These are phyloP conservation scores for Cercospora citrullina DNA, from an alignment of 2,329 filamentous ascomycete genomes.

Conservation along the genomic window DNA sequence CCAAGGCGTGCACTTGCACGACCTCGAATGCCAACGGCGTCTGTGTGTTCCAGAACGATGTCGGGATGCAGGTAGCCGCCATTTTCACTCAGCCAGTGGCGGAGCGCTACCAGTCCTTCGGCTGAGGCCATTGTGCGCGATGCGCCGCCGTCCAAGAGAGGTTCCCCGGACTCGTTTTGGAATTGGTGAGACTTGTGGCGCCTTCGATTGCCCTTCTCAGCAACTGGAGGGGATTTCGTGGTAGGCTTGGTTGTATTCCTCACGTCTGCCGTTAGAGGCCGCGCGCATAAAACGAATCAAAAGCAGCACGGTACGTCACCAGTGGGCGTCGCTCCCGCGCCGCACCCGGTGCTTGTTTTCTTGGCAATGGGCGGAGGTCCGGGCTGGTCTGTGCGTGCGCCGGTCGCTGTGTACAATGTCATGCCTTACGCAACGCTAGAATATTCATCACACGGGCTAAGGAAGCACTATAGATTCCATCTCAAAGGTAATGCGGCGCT, in stretches of 20 bases:
- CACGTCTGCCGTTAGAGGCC: constrained; percentile 2
- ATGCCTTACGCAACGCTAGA: neutral
- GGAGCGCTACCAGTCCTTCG: constrained; percentile 27
- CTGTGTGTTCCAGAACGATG: constrained; percentile 30
- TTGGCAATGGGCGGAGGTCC: neutral
- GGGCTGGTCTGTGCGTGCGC: neutral
- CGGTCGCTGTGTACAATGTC: too few relatives aligned
- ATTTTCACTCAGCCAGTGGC: constrained; percentile 36
- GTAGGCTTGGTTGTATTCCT: constrained; percentile 3
- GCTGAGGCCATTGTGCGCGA: constrained; percentile 12
- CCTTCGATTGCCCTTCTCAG: neutral
- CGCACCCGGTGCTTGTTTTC: neutral
- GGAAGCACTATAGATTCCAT: neutral
- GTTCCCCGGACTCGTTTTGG: neutral
- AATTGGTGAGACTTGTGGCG: neutral
- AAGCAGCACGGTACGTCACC: neutral
- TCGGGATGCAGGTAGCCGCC: constrained; percentile 36
- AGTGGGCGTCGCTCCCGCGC: neutral
- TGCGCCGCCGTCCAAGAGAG: neutral
- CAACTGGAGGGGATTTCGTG: neutral
- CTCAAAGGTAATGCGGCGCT: neutral
- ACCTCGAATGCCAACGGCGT: constrained; percentile 34
- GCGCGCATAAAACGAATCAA: neutral
- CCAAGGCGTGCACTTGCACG: constrained; percentile 26
- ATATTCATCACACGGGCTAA: neutral